Conservation (phyloP, 495 filamentous ascomycete species). For the Letharia columbiana region DNA sequence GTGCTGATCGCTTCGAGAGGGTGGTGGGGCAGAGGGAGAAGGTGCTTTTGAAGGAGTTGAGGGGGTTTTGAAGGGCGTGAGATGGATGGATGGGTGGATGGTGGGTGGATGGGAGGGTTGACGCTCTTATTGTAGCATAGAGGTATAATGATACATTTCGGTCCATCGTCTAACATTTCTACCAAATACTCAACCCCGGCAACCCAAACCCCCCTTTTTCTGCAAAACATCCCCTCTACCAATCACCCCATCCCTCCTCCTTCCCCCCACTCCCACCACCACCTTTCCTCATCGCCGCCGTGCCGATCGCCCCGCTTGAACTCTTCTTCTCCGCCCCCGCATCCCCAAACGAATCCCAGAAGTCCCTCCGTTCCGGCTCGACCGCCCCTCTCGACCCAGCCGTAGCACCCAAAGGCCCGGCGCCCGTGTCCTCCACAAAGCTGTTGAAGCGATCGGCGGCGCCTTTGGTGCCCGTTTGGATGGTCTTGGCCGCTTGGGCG, state of each 20-base stretch:
- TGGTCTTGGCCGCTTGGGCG: constrained; percentile 51
- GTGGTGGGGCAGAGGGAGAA: constrained; percentile 60
- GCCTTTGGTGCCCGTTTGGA: constrained; percentile 57
- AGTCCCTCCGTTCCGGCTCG: constrained; percentile 67
- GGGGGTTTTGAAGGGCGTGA: constrained; percentile 18
- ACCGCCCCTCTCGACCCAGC: constrained; percentile 26
- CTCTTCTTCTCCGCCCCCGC: constrained; percentile 21
- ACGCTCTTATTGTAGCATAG: background rate
- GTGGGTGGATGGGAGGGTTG: background rate
- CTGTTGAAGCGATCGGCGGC: constrained; percentile 69
- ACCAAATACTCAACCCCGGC: background rate
- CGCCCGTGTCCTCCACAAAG: constrained; percentile 66
- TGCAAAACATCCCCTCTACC: constrained; percentile 9
- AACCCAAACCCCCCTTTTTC: background rate
- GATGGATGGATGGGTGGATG: background rate
- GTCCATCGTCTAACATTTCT: constrained; percentile 1
- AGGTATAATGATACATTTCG: constrained; percentile 1
- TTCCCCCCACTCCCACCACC: constrained; percentile 35
- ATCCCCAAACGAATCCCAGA: constrained; percentile 76
- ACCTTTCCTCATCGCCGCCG: constrained; percentile 59
- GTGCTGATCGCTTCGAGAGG: constrained; percentile 79
- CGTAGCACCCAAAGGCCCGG: constrained; percentile 19
- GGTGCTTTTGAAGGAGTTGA: constrained; percentile 45
- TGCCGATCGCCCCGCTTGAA: constrained; percentile 50
- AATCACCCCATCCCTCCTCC: constrained; percentile 29